Percentiles rank a stretch among this genome's conserved stretches.
Conservation (phyloP, 805 yeast species). For the Suhomyces sp. region DNA sequence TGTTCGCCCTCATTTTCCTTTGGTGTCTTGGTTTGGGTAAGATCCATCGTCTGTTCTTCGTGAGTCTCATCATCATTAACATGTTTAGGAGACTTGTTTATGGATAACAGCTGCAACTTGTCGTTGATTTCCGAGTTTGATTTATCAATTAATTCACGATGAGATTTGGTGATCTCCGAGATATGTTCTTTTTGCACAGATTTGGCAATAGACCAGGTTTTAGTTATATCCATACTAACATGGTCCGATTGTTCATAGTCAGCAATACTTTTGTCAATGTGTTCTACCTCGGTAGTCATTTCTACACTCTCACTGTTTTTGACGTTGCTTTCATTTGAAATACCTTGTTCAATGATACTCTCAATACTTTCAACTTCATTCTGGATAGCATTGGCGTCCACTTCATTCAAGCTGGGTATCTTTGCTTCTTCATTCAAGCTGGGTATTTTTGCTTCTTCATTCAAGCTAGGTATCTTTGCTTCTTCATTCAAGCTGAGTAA, state of each 20-base stretch:
- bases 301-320: not conserved
- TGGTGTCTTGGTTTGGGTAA: not conserved
- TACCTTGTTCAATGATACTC: conserved; percentile 16
- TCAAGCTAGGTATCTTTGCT: not conserved
- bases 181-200: not conserved
- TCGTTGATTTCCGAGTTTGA: not conserved
- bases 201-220: not conserved
- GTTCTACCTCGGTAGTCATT: not conserved
- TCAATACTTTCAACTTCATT: not conserved
- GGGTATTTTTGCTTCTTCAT: no score
- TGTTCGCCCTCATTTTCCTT: conserved; percentile 4
- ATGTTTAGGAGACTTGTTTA: not conserved
- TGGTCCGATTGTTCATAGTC: not conserved
- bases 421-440: not conserved
- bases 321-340: not conserved
- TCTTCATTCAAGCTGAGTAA: not conserved
- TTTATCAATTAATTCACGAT: not conserved
- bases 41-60: conserved; percentile 4
- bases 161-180: not conserved
- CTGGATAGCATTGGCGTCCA: no score
- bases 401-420: not conserved
- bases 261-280: not conserved
- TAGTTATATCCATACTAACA: conserved; percentile 11
- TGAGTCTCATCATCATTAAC: not conserved
- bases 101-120: not conserved